phyloP scores from a whole-genome alignment of 306 rosid species.

The Lablab purpureus region DNA sequence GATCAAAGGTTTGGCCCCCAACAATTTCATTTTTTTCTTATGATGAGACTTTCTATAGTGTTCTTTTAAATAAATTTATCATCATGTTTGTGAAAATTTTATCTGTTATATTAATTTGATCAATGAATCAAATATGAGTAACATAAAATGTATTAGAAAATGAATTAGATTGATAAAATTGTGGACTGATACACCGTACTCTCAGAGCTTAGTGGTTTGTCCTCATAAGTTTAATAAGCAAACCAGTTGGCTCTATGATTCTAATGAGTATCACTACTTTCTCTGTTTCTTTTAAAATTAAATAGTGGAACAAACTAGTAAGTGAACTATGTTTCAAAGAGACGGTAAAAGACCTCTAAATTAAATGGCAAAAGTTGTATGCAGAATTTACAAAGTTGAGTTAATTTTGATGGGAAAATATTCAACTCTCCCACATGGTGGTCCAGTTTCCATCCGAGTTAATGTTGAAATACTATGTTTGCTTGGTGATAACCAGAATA shows the following conservation, averaged over 20 bases:
- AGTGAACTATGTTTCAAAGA: neutral
- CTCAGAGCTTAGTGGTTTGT: neutral
- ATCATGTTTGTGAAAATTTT: neutral
- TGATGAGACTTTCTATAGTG: neutral
- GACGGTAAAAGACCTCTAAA: too few species aligned
- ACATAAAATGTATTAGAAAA: neutral
- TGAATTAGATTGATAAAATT: neutral
- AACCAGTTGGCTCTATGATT: neutral
- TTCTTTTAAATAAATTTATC: neutral
- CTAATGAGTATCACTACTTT: neutral
- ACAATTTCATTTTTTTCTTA: slow-evolving; percentile 12
- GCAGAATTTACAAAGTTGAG: slow-evolving; percentile 7
- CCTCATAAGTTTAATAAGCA: neutral
- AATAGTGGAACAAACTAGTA: neutral
- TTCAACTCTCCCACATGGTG: slow-evolving; percentile 50
- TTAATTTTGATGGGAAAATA: slow-evolving; percentile 21
- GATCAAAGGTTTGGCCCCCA: neutral
- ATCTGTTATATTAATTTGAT: neutral
- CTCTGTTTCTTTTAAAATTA: neutral
- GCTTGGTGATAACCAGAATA: slow-evolving; percentile 3
- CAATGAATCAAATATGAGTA: neutral
- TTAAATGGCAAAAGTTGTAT: slow-evolving; percentile 33
- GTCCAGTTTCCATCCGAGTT: slow-evolving; percentile 45
- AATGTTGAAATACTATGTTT: neutral
- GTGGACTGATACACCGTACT: neutral